Base-by-base conservation (phyloP, 176 grass and related monocot species). In the Stipa capillata region DNA sequence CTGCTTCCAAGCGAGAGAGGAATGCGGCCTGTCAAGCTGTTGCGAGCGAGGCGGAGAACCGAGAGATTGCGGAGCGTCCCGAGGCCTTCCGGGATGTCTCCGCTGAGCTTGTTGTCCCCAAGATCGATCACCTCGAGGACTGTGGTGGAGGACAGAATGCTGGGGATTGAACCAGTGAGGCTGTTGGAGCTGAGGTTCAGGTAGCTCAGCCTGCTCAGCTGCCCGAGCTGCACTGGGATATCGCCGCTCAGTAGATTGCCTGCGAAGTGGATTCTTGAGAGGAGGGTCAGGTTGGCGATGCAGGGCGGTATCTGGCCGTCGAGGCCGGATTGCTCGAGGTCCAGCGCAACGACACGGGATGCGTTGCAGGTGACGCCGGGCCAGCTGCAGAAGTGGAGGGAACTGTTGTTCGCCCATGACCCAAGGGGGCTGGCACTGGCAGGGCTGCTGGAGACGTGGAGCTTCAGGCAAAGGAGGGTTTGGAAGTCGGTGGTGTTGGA, bases 101-200 rank as follows among this genome's bases (percentile, higher is more conserved):
- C 59, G 1, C 10, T 17, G 23, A 83, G 51, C 55, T 7, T 20
- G 56, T 76, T 91, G n/a, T 17, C 24, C 1, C 31, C n/a, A 4
- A 91, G 62, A 65, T 81, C 72, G 24, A 88, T 63, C 2, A 79
- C 33, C 37, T 67, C 3, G 12, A 91, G 81, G 14, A 54, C 74
- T 39, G 61, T 65, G 8, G 73, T 18, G 18, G 72, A 77, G 18
- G 41, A 55, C 13, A 88, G 21, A 4, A 57, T 18, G 7, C 18
- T 25, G 11, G 85, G 89, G 31, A 91, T 70, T 8, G 3, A 27
- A 6, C 88, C 78, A 27, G 50, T 53, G 2, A 86, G 17, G 3
- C 25, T 32, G 50, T 90, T 90, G 39, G 18, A 73, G 65, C 88
- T 90, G 55, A 90, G 31, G 73, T 90, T 83, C 8, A 86, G 65